Evolutionary conservation across 768 basidiomycete species (phyloP).

Genomic region (Clathrus columnatus): DNA sequence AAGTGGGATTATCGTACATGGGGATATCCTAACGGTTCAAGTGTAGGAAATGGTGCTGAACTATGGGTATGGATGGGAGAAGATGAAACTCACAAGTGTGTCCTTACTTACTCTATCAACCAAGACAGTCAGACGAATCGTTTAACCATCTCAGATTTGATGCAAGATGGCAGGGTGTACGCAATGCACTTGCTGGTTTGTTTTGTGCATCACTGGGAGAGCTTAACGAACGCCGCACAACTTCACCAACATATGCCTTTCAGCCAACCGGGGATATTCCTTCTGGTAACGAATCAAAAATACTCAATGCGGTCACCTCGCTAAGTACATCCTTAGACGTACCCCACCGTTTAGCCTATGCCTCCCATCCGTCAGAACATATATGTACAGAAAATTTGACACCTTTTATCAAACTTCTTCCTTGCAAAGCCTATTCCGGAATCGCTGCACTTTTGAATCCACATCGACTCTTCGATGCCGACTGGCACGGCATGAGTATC

Average conservation of each 20-base stretch:
- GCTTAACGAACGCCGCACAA: slow-evolving; percentile 67
- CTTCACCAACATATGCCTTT: slow-evolving; percentile 53
- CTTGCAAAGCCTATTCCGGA: slow-evolving; percentile 85
- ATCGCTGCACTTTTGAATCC: slow-evolving; percentile 78
- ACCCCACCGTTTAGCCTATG: slow-evolving; percentile 48
- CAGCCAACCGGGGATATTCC: slow-evolving; percentile 52
- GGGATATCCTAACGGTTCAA: slow-evolving; percentile 70
- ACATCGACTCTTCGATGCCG: slow-evolving; percentile 77
- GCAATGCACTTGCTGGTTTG: slow-evolving; percentile 84
- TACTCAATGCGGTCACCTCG: slow-evolving; percentile 22
- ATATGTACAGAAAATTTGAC: slow-evolving; percentile 98
- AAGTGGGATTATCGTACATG: slow-evolving; percentile 84
- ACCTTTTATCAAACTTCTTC: slow-evolving; percentile 89
- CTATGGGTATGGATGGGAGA: slow-evolving; percentile 91
- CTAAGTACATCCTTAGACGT: slow-evolving; percentile 27
- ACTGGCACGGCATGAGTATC: slow-evolving; percentile 84
- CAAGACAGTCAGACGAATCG: not conserved
- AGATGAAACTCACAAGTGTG: slow-evolving; percentile 15
- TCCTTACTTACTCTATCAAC: not conserved
- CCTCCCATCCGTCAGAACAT: slow-evolving; percentile 69
- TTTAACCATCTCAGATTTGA: slow-evolving; percentile 43
- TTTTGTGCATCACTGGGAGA: slow-evolving; percentile 90
- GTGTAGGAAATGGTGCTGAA: slow-evolving; percentile 80
- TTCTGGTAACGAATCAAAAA: slow-evolving; percentile 14
- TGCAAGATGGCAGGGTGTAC: slow-evolving; percentile 72